Conservation (phyloP, 2,329 filamentous ascomycete species). For the Paecilomyces formosus region DNA sequence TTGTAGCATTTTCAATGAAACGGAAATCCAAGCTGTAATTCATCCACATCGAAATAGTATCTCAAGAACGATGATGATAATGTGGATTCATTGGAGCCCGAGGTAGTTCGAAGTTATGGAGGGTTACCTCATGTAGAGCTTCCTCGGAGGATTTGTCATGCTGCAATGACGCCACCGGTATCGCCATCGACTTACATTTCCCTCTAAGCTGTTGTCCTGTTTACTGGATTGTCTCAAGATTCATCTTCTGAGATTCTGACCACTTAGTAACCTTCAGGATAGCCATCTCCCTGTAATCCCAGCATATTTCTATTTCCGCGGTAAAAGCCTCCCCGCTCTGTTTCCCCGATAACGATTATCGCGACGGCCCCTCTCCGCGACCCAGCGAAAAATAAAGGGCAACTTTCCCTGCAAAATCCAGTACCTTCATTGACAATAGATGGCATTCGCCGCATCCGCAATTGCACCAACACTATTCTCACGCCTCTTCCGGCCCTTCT, state of each 20-base stretch:
- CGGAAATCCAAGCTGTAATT: background rate
- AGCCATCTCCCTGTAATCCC: background rate
- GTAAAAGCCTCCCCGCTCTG: background rate
- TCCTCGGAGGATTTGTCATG: slow-evolving; percentile 9
- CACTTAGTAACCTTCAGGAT: background rate
- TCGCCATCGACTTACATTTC: slow-evolving; percentile 1
- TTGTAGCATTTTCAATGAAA: background rate
- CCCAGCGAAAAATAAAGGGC: background rate
- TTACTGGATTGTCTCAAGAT: background rate
- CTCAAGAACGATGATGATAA: background rate
- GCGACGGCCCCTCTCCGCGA: slow-evolving; percentile 3
- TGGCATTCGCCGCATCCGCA: slow-evolving; percentile 33
- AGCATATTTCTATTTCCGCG: background rate
- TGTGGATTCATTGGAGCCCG: background rate
- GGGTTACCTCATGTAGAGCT: background rate
- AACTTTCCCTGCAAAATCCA: slow-evolving; percentile 2
- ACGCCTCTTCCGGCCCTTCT: slow-evolving; percentile 57
- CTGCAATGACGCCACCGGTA: slow-evolving; percentile 16
- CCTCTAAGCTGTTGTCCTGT: slow-evolving; percentile 6
- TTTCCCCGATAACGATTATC: background rate
- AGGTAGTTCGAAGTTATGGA: background rate
- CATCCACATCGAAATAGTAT: background rate
- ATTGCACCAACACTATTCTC: slow-evolving; percentile 53
- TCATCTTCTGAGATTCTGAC: background rate
- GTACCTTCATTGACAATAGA: slow-evolving; percentile 13